Base-by-base conservation (phyloP, 2,329 filamentous ascomycete species). In the Amauroascus niger region DNA sequence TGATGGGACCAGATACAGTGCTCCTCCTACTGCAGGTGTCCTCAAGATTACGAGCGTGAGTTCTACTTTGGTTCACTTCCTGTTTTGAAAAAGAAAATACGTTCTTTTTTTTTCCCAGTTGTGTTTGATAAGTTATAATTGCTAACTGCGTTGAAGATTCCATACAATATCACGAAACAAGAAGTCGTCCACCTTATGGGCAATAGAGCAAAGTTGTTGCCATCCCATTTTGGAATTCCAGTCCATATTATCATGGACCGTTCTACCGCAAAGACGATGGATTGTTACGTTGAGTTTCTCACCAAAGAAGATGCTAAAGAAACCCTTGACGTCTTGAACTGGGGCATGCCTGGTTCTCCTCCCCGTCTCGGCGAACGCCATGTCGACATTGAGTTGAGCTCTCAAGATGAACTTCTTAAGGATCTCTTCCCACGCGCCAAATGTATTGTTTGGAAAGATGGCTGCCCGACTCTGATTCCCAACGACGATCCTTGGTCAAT, bases 181-280 rank as follows among this genome's bases (percentile, higher is more conserved):
- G 76, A 79, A 58, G 71, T 79, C 32, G 60, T 69, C 16, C 72
- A 74, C 49, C 72, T 75, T 59, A 66, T 75, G 44, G 74, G 73
- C 52, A 71, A 69, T 43, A 67, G 68, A 57, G 69, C 73, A 33
- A 65, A 67, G 14, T 61, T 74, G 33, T 59, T 75, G 16, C 59
- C 63, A 5, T 58, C 66, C 4, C 60, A 65, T 4, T 57, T 66
- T 16, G 76, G 74, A 26, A 72, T 67, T 41, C 67, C 75, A 0
- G 67, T 79, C n/a, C 77, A 79, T 58, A 77, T 80, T 57, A 75
- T 79, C 54, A 79, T 79, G 76, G 77, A 80, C 57, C 74, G 76
- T 20, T 71, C 74, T 20, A 78, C 76, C n/a, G 76, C 74, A 16
- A 79, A 79, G 66, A 79, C 77, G 0, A 76, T 76, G 70, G 76